These are phyloP conservation scores for Acanthamoeba castellanii DNA, from an alignment of 208 protist genomes.

Conservation along the genomic window DNA sequence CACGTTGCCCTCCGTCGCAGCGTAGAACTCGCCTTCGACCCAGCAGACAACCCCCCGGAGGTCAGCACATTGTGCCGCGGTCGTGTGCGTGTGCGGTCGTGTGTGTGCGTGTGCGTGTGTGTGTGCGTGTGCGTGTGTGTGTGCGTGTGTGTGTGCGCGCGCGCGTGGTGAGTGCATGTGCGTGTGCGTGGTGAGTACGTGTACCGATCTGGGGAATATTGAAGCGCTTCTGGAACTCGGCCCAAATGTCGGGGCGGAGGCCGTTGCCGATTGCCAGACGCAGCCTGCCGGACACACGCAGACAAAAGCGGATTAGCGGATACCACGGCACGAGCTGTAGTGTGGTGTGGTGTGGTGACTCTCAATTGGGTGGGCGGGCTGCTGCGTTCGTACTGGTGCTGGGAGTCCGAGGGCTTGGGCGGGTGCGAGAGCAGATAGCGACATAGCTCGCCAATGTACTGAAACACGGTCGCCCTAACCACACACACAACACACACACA, in stretches of 20 bases:
- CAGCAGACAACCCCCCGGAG: not conserved
- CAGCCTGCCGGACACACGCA: slow-evolving; percentile 77
- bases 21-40: slow-evolving; percentile 91
- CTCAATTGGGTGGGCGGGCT: not conserved
- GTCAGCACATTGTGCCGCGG: not conserved
- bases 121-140: not conserved
- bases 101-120: not conserved
- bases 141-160: too few relatives aligned
- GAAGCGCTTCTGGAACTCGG: slow-evolving; percentile 80
- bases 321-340: not conserved
- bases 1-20: slow-evolving; percentile 90
- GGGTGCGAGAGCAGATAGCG: slow-evolving; percentile 87
- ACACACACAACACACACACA: not conserved
- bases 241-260: slow-evolving; percentile 93
- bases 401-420: slow-evolving; percentile 49
- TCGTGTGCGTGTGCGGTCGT: too few relatives aligned
- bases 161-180: not conserved
- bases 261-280: slow-evolving; percentile 93
- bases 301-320: not conserved
- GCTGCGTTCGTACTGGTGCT: slow-evolving; percentile 63
- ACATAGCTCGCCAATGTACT: slow-evolving; percentile 95
- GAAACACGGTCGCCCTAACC: slow-evolving; percentile 86
- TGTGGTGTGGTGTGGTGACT: not conserved
- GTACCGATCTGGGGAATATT: slow-evolving; percentile 85
- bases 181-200: not conserved